Evolutionary conservation across 169 alveolate species (phyloP).

Genomic region (Plasmodium inui): DNA sequence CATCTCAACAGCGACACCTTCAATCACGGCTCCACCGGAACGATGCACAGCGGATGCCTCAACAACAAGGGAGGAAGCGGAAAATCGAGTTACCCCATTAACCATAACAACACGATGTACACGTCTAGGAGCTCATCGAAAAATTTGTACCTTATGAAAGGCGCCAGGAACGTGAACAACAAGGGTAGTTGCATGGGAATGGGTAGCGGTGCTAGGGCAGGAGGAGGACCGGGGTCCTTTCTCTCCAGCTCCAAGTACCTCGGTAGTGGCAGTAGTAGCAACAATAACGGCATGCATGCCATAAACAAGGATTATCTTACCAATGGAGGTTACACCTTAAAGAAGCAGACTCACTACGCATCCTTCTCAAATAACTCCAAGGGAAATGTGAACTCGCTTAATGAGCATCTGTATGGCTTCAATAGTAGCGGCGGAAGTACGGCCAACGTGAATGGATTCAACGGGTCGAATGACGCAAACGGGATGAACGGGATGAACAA

Average conservation of each 20-base stretch:
- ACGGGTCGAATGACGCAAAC: neutral
- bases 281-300: neutral
- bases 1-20: neutral
- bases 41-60: neutral
- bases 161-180: neutral
- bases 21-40: neutral
- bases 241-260: conserved; percentile 11
- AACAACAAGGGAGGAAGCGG: neutral
- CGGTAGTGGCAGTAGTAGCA: neutral
- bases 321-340: conserved; percentile 10
- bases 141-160: conserved; percentile 3
- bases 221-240: neutral
- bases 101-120: conserved; percentile 43
- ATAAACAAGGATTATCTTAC: conserved; percentile 8
- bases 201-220: neutral
- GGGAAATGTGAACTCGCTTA: conserved; percentile 2
- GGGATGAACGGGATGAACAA: neutral
- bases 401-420: conserved; percentile 7
- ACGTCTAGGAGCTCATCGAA: conserved; percentile 42
- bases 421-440: neutral
- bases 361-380: conserved; percentile 22
- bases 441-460: neutral
- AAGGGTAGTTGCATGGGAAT: neutral
- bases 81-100: conserved; percentile 7
- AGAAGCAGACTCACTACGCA: conserved; percentile 58